Base-by-base conservation (phyloP, 1,284 basidiomycete species). In the Fomes fomentarius region DNA sequence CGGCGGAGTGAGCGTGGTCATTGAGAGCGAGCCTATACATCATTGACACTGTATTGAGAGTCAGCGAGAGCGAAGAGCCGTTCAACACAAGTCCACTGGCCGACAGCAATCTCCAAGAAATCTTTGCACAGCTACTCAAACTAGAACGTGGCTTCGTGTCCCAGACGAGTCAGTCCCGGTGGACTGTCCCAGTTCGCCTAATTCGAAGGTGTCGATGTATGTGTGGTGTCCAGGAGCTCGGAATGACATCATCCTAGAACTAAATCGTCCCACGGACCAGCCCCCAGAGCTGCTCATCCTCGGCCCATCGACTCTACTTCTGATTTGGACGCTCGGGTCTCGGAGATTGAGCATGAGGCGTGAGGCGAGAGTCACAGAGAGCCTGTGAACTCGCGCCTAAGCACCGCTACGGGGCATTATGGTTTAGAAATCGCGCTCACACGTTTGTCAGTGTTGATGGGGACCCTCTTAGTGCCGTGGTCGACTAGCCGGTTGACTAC, bases 311-410 rank as follows among this genome's bases (percentile, higher is more conserved):
- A 34, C 31, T 4, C 41, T 48, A 24, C 47, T 28, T 6, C 53
- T 25, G 6, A 40, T 38, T 26, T 50, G 52, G 15, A 58, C 43
- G 21, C 39, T 49, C 19, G 57, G 57, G 31, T 58, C 52, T 17
- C 57, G 57, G 10, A 58, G 22, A 42, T 58, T 54, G 37, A 58
- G 52, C 57, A 58, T 58, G 17, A 58, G 57, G 17, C 57, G 57
- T 5, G 53, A 58, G 5, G 57, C 55, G 33, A 58, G 50, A 15
- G 53, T 55, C 15, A 58, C 57, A 11, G 57, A 52, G 8, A 58
- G 47, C 34, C 57, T 58, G 14, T 30, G 12, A 12, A 12, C 10
- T 11, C 17, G 24, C 11, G 26, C 45, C 17, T 26, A 47, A n/a
- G n/a, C n/a, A n/a, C n/a, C n/a, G n/a, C n/a, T n/a, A n/a, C n/a